Percentiles rank a stretch among this genome's conserved stretches.
Evolutionary conservation across 2,329 filamentous ascomycete genomes (phyloP).

Genomic region (Lasiodiplodia sp.): DNA sequence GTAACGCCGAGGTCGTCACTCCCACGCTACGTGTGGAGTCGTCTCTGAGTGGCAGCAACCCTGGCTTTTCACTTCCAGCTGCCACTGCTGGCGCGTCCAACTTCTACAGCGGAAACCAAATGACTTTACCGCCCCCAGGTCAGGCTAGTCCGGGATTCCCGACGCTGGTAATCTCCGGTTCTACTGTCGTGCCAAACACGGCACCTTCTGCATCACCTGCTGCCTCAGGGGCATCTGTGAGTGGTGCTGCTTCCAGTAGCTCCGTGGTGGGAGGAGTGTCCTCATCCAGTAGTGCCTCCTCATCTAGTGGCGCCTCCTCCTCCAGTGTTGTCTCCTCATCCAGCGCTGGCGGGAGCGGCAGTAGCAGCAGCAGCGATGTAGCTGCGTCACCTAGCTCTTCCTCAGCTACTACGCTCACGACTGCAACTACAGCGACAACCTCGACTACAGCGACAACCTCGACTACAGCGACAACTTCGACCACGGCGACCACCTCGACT

Average conservation of each 20-base stretch:
- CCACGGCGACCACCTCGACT: background rate
- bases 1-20: slow-evolving; percentile 6
- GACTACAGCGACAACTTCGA: background rate
- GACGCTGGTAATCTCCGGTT: background rate
- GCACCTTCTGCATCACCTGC: background rate
- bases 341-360: background rate
- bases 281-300: background rate
- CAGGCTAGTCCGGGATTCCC: background rate
- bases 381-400: background rate
- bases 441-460: background rate
- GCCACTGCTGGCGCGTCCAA: background rate
- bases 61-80: background rate
- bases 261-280: background rate
- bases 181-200: background rate
- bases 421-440: background rate
- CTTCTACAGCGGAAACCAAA: slow-evolving; percentile 17
- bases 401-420: background rate
- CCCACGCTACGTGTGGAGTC: background rate
- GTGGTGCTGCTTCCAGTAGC: background rate
- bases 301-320: background rate
- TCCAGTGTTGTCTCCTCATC: background rate
- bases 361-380: no score
- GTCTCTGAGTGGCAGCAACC: slow-evolving; percentile 5
- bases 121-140: background rate
- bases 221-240: background rate